These are phyloP conservation scores for Sutorius australiensis DNA, from an alignment of 768 basidiomycete genomes.

Conservation along the genomic window DNA sequence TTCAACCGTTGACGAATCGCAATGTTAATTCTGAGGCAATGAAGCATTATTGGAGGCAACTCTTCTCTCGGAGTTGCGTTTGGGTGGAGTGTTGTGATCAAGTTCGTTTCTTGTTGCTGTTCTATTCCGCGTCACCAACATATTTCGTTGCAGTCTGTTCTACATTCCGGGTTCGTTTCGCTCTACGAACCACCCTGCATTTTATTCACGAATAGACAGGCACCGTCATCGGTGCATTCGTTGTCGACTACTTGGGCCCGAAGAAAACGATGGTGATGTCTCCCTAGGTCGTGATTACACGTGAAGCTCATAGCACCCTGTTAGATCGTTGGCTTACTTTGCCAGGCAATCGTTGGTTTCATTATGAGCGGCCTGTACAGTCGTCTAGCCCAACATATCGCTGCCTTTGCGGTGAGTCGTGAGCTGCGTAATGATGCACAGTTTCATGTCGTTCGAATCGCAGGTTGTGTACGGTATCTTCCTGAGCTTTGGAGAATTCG, in stretches of 20 bases:
- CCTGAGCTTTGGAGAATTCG: conserved; percentile 83
- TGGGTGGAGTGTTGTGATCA: conserved; percentile 84
- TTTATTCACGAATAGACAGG: conserved; percentile 29
- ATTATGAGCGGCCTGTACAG: conserved; percentile 83
- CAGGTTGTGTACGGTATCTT: conserved; percentile 89
- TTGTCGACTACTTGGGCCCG: conserved; percentile 72
- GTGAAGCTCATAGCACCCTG: background rate
- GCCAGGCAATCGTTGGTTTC: conserved; percentile 77
- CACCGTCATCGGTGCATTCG: conserved; percentile 68
- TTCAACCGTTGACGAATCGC: background rate
- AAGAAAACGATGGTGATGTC: conserved; percentile 64
- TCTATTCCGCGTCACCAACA: conserved; percentile 1
- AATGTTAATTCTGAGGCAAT: background rate
- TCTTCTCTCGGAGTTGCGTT: conserved; percentile 58
- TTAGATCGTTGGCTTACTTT: conserved; percentile 63
- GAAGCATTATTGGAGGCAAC: conserved; percentile 55
- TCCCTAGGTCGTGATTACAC: background rate
- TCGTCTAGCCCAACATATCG: conserved; percentile 58
- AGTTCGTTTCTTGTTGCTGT: conserved; percentile 41
- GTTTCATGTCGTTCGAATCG: background rate
- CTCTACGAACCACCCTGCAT: background rate
- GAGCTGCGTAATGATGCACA: background rate
- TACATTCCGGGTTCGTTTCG: conserved; percentile 53
- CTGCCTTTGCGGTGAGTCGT: conserved; percentile 63
- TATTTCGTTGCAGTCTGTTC: conserved; percentile 41